phyloP scores from a whole-genome alignment of 2,329 filamentous ascomycete genomes.

The Coccinonectria pachysandricola region DNA sequence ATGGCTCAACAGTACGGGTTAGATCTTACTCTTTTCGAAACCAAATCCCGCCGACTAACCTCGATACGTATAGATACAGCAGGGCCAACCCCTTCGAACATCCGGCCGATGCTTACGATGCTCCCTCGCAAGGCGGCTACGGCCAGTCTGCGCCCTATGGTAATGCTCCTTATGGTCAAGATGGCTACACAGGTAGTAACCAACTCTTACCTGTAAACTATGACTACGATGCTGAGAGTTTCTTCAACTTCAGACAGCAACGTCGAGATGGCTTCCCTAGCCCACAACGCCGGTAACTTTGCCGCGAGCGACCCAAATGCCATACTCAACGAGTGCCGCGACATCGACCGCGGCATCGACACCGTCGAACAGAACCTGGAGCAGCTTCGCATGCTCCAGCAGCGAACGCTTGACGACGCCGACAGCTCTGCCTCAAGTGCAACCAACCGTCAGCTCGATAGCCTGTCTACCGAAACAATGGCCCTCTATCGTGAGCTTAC shows the following conservation, averaged over 20 bases:
- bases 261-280: slow-evolving; percentile 63
- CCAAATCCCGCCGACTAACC: slow-evolving; percentile 22
- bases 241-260: slow-evolving; percentile 23
- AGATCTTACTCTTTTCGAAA: slow-evolving; percentile 20
- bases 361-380: slow-evolving; percentile 63
- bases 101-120: slow-evolving; percentile 26
- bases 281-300: slow-evolving; percentile 39
- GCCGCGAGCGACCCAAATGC: slow-evolving; percentile 54
- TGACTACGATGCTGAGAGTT: not conserved
- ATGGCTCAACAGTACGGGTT: slow-evolving; percentile 42
- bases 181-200: slow-evolving; percentile 19
- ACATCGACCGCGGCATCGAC: slow-evolving; percentile 68
- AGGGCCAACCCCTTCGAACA: slow-evolving; percentile 51
- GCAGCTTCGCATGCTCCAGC: slow-evolving; percentile 61
- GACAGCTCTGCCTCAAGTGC: slow-evolving; percentile 59
- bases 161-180: slow-evolving; percentile 25
- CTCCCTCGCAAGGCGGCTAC: not conserved
- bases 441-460: slow-evolving; percentile 60
- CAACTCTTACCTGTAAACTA: not conserved
- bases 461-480: slow-evolving; percentile 70
- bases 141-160: too few species aligned
- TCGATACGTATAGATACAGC: slow-evolving; percentile 37
- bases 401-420: slow-evolving; percentile 61
- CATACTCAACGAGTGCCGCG: slow-evolving; percentile 75
- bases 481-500: slow-evolving; percentile 69